A percentile compares a stretch with the other conserved stretches of the same genome.
phyloP scores from a whole-genome alignment of 2,329 filamentous ascomycete species.

The Phoma sp. region DNA sequence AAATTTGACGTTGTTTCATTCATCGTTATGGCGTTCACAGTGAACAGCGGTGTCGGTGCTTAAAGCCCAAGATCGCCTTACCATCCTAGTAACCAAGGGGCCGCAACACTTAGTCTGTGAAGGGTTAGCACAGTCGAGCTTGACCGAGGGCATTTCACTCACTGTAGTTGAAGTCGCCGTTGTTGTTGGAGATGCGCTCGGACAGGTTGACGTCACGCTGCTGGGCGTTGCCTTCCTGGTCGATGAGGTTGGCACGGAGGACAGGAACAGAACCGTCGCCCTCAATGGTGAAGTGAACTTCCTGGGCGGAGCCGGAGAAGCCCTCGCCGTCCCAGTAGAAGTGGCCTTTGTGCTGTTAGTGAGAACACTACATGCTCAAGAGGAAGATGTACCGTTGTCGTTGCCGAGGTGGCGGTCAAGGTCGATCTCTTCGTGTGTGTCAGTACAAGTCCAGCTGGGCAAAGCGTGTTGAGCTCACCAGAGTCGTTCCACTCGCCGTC shows the following conservation, averaged over 20 bases:
- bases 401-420: constrained; percentile 61
- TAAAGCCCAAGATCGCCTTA: background rate
- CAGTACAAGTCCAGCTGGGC: background rate
- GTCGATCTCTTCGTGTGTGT: constrained; percentile 49
- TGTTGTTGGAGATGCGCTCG: constrained; percentile 61
- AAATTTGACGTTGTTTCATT: constrained; percentile 15
- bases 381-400: constrained; percentile 51
- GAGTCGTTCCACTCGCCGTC: constrained; percentile 55
- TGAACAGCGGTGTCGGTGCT: background rate
- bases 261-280: constrained; percentile 59
- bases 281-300: constrained; percentile 59
- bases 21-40: constrained; percentile 4
- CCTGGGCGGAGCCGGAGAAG: constrained; percentile 57
- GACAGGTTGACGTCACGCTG: constrained; percentile 61
- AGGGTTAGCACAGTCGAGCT: background rate
- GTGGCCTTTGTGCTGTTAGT: constrained; percentile 37
- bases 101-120: constrained; percentile 7
- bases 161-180: constrained; percentile 50
- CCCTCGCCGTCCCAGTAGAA: constrained; percentile 57
- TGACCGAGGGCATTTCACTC: background rate
- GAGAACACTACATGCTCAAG: background rate
- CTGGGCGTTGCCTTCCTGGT: constrained; percentile 52
- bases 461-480: background rate
- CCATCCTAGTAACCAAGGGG: background rate
- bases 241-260: constrained; percentile 58